These are phyloP conservation scores for Orobanche coerulescens DNA, from an alignment of 257 asterid genomes.

Conservation along the genomic window DNA sequence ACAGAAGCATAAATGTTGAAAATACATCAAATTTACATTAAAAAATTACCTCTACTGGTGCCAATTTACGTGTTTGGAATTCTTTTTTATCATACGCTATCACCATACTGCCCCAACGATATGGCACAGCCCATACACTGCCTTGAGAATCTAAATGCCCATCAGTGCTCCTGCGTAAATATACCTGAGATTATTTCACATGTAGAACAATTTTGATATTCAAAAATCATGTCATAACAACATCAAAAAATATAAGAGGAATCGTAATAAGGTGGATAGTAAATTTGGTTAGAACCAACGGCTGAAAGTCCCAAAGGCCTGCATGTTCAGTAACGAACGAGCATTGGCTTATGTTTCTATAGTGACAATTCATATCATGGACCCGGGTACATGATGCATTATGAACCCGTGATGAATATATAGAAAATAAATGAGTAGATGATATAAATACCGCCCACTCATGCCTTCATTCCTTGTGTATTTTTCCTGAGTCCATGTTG, in stretches of 20 bases:
- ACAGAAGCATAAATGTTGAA: slow-evolving; percentile 3
- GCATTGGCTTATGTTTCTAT: too few species aligned
- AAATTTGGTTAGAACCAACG: neutral
- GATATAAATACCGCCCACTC: too few species aligned
- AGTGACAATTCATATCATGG: too few species aligned
- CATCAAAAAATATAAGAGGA: slow-evolving; percentile 7
- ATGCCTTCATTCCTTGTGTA: too few species aligned
- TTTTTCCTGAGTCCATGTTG: too few species aligned
- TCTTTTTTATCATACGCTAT: slow-evolving; percentile 76
- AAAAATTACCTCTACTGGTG: slow-evolving; percentile 60
- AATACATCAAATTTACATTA: slow-evolving; percentile 2
- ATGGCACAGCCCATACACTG: slow-evolving; percentile 80
- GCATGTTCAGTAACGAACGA: neutral
- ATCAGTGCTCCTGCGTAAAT: slow-evolving; percentile 86
- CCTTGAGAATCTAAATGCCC: slow-evolving; percentile 75
- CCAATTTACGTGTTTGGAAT: slow-evolving; percentile 60
- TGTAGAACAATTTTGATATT: slow-evolving; percentile 31
- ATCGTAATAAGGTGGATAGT: neutral
- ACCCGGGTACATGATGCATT: too few species aligned
- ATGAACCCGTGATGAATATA: too few species aligned
- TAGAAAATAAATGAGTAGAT: too few species aligned
- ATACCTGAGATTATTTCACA: slow-evolving; percentile 77
- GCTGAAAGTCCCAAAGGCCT: neutral
- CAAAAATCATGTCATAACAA: slow-evolving; percentile 24
- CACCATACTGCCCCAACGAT: slow-evolving; percentile 95